Evolutionary conservation across 257 asterid genomes (phyloP).

Genomic region (Rehmannia glutinosa): DNA sequence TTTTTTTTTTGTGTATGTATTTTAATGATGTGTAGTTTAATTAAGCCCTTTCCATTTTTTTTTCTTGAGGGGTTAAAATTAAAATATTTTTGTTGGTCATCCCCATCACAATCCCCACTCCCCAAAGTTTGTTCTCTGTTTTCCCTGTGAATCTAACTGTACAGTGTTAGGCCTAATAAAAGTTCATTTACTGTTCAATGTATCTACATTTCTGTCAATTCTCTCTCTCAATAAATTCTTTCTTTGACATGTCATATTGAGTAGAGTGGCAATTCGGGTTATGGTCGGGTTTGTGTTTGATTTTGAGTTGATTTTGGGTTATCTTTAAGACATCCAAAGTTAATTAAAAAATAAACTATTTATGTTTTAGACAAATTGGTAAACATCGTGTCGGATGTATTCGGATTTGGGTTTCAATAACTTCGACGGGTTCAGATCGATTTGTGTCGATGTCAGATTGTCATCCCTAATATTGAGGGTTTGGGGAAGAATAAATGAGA

Average conservation of each 20-base stretch:
- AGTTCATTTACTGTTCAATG: neutral
- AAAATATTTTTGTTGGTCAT: neutral
- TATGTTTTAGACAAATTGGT: no score
- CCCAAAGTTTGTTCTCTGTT: neutral
- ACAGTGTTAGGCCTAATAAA: conserved; percentile 23
- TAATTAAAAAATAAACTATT: no score
- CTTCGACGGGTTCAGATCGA: no score
- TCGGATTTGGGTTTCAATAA: no score
- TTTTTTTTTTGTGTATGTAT: neutral
- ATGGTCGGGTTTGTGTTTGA: no score
- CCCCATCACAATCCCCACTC: neutral
- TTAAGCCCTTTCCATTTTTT: conserved; percentile 20
- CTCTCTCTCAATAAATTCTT: neutral
- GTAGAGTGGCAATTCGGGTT: no score
- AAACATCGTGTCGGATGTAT: no score
- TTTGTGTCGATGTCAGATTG: no score
- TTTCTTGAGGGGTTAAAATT: conserved; percentile 18
- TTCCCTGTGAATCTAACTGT: conserved; percentile 8
- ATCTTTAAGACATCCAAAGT: no score
- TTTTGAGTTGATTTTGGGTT: no score
- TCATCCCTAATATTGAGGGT: no score
- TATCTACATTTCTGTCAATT: neutral
- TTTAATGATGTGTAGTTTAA: conserved; percentile 7
- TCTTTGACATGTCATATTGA: neutral
- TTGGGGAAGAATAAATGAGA: no score